A percentile compares a stretch with the other conserved stretches of the same genome.
Conservation (phyloP, 805 yeast species). For the Yarrowia osloensis region DNA sequence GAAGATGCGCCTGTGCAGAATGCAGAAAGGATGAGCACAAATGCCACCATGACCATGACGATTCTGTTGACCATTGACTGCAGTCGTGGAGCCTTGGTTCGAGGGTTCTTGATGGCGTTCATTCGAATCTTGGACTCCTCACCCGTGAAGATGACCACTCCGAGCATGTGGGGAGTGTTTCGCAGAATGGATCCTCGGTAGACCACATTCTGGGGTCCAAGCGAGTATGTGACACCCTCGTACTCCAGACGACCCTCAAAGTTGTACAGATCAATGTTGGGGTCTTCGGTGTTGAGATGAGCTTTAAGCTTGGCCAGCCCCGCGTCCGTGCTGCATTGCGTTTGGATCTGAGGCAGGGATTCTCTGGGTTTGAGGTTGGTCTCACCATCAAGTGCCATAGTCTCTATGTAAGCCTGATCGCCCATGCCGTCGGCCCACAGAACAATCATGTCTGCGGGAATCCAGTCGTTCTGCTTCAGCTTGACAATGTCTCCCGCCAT, state of each 20-base stretch:
- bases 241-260: conserved; percentile 67
- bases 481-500: conserved; percentile 85
- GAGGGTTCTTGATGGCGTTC: conserved; percentile 88
- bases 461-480: conserved; percentile 79
- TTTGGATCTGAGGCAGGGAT: conserved; percentile 66
- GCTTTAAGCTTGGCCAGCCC: conserved; percentile 46
- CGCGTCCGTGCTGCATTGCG: conserved; percentile 51
- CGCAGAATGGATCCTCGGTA: conserved; percentile 90
- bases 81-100: conserved; percentile 90
- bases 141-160: conserved; percentile 88
- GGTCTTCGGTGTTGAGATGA: conserved; percentile 77
- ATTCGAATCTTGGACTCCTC: conserved; percentile 94
- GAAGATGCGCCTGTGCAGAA: conserved; percentile 82
- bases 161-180: conserved; percentile 74
- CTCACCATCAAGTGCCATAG: conserved; percentile 98
- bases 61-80: conserved; percentile 81
- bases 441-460: conserved; percentile 87
- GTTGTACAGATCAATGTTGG: conserved; percentile 86
- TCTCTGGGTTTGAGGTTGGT: conserved; percentile 79
- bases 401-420: conserved; percentile 72
- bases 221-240: conserved; percentile 52
- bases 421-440: conserved; percentile 64
- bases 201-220: conserved; percentile 78
- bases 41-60: conserved; percentile 81
- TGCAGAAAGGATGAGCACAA: conserved; percentile 72